A percentile compares a stretch with the other conserved stretches of the same genome.
phyloP scores from a whole-genome alignment of 192 early-diverging fungal genomes.

The Linnemannia hyalina region DNA sequence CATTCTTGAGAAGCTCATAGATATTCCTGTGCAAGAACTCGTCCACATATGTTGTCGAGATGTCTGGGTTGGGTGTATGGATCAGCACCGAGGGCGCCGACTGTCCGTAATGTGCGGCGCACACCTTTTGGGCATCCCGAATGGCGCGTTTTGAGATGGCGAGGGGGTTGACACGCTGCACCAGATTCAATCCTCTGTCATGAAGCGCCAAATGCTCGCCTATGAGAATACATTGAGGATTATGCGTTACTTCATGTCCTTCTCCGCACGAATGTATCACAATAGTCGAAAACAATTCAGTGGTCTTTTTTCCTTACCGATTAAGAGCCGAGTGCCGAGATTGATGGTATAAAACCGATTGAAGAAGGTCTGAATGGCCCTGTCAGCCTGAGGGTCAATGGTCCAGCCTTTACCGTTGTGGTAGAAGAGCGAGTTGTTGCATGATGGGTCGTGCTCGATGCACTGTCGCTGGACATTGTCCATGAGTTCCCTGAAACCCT shows the following conservation, averaged over 20 bases:
- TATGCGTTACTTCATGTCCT: neutral
- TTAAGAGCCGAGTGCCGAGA: constrained; percentile 71
- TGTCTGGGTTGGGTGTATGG: constrained; percentile 63
- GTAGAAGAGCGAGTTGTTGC: constrained; percentile 58
- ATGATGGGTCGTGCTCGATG: constrained; percentile 47
- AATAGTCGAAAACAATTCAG: no score
- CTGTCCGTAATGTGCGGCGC: constrained; percentile 63
- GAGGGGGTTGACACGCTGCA: constrained; percentile 69
- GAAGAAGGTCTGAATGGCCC: constrained; percentile 69
- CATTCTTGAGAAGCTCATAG: constrained; percentile 72
- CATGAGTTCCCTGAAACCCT: constrained; percentile 49
- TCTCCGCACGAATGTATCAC: neutral
- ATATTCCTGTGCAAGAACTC: constrained; percentile 72
- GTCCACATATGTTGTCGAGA: constrained; percentile 70
- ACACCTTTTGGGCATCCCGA: constrained; percentile 60
- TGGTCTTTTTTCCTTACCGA: constrained; percentile 24
- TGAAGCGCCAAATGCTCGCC: constrained; percentile 70
- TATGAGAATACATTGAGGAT: neutral
- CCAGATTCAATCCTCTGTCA: constrained; percentile 69
- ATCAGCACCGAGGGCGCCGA: constrained; percentile 63
- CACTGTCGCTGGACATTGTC: constrained; percentile 49
- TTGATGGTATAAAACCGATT: constrained; percentile 75
- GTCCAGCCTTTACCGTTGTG: constrained; percentile 59
- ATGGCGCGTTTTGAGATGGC: constrained; percentile 66
- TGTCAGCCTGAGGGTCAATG: constrained; percentile 61